Base-by-base conservation (phyloP, 768 basidiomycete genomes). In the Zangia roseola region DNA sequence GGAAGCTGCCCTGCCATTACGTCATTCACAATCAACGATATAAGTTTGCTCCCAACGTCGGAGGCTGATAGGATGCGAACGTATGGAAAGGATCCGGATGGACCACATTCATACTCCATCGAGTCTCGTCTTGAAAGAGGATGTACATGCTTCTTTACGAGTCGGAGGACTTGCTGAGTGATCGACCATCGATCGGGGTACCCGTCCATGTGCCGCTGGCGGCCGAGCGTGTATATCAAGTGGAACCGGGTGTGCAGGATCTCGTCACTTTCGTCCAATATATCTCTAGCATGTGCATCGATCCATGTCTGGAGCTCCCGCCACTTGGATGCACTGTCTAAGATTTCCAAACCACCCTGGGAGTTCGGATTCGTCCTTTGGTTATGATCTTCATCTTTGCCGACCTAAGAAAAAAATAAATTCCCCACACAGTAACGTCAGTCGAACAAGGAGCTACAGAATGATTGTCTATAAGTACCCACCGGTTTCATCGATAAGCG, bases 171-270 rank as follows among this genome's bases (percentile, higher is more conserved):
- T 16, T 72, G 62, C 50, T 78, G 63, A 47, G 35, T 67, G 52
- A 23, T 70, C 5, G 47, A 56, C 78, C 78, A 80, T 16, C 77
- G 71, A 40, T 71, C 57, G 5, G 75, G 75, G 35, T 64, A 65
- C 36, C 68, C 67, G 37, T 79, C 71, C 10, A 77, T 39, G 1
- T 69, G 57, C 14, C 36, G 50, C 41, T 72, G 73, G 6, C 59
- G 25, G 30, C 74, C 76, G 25, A 71, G 57, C 0, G 78, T 75
- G 40, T 79, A 80, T 5, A 80, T 60, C 5, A 80, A 57, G 48
- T 79, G 78, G 54, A 78, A 78, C 0, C 70, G 65, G 36, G 73
- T 69, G 43, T 72, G 69, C 2, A 70, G 54, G 25, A 49, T 50
- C 31, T 54, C 60, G 26, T 61, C 60, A n/a, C 54, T 58, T 36